These are phyloP conservation scores for Trichosporon sp. DNA, from an alignment of 1,284 basidiomycete species.

Conservation along the genomic window DNA sequence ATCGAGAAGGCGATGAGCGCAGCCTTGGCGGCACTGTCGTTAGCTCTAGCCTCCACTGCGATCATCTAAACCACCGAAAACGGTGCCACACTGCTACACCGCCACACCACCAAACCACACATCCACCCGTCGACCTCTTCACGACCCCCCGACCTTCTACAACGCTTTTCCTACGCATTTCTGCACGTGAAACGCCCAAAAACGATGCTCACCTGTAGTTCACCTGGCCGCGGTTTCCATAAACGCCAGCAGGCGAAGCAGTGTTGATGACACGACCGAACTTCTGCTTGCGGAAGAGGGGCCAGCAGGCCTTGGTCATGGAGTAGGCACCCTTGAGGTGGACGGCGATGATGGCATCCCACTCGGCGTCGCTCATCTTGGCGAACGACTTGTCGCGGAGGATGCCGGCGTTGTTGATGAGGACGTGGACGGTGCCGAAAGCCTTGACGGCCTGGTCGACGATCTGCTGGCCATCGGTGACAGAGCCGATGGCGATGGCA, in stretches of 20 bases:
- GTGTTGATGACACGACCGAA: conserved; percentile 91
- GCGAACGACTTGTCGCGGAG: conserved; percentile 79
- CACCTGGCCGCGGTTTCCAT: conserved; percentile 94
- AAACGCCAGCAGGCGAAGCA: conserved; percentile 63
- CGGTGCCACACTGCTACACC: neutral
- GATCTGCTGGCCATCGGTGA: conserved; percentile 82
- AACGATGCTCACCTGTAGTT: conserved; percentile 61
- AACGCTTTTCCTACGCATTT: neutral
- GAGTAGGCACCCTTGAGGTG: conserved; percentile 93
- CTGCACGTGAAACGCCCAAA: neutral
- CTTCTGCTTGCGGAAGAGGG: conserved; percentile 90
- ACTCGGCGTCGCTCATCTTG: conserved; percentile 86
- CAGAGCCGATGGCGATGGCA: conserved; percentile 82
- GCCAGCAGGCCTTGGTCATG: conserved; percentile 97
- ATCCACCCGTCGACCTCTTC: neutral
- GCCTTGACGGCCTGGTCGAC: conserved; percentile 80
- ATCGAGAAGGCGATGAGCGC: conserved; percentile 86
- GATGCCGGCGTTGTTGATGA: conserved; percentile 98
- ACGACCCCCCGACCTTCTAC: neutral
- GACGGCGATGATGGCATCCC: conserved; percentile 84
- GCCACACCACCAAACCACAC: neutral
- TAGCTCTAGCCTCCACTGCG: neutral
- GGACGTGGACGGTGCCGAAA: conserved; percentile 78
- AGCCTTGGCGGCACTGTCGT: conserved; percentile 62
- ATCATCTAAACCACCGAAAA: neutral